Conservation (phyloP, 805 yeast species). For the Candida suzukii region DNA sequence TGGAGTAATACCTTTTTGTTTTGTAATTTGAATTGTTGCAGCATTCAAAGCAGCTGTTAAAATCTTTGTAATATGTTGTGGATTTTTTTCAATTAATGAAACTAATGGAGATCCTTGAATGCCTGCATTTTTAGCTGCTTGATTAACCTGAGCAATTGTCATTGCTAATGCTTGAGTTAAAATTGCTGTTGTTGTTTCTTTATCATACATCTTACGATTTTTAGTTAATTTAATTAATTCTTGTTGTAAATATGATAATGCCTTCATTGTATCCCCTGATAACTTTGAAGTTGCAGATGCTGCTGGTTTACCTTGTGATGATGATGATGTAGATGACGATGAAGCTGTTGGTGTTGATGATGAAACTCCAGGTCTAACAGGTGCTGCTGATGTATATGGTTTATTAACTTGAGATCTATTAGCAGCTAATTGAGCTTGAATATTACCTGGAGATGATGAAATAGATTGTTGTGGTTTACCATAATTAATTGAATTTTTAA, state of each 20-base stretch:
- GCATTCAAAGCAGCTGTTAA: slow-evolving; percentile 77
- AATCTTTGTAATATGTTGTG: slow-evolving; percentile 72
- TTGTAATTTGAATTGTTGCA: slow-evolving; percentile 57
- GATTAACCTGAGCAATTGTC: slow-evolving; percentile 85
- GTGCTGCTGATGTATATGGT: slow-evolving; percentile 7
- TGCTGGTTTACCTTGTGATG: neutral
- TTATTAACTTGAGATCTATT: slow-evolving; percentile 25
- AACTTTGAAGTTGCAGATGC: slow-evolving; percentile 23
- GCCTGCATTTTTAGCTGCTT: slow-evolving; percentile 80
- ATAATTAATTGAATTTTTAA: neutral
- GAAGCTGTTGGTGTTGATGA: slow-evolving; percentile 10
- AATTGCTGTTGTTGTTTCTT: slow-evolving; percentile 76
- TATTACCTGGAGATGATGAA: slow-evolving; percentile 8
- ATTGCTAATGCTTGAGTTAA: slow-evolving; percentile 88
- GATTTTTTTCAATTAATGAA: slow-evolving; percentile 72
- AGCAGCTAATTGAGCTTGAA: slow-evolving; percentile 42
- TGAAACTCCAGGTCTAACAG: slow-evolving; percentile 15
- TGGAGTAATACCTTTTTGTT: slow-evolving; percentile 38
- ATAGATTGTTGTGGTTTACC: slow-evolving; percentile 7
- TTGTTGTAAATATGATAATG: slow-evolving; percentile 78
- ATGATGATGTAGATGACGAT: neutral
- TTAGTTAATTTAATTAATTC: slow-evolving; percentile 77
- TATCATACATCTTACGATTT: slow-evolving; percentile 67
- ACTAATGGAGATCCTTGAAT: slow-evolving; percentile 73
- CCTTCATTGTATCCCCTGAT: slow-evolving; percentile 59